phyloP scores from a whole-genome alignment of 2,329 filamentous ascomycete genomes.

The Stenocarpella maydis region DNA sequence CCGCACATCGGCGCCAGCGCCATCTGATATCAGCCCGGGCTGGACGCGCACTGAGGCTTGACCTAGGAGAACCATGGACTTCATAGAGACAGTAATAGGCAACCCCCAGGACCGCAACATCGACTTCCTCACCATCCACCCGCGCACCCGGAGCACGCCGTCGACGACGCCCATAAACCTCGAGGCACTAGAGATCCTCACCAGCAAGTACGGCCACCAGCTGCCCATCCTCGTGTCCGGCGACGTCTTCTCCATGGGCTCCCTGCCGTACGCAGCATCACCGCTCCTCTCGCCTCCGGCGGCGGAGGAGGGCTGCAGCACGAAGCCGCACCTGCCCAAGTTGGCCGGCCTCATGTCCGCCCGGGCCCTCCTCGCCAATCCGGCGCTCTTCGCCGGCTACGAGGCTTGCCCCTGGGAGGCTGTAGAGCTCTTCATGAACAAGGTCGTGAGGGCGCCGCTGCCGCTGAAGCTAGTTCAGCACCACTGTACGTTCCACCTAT shows the following conservation, averaged over 20 bases:
- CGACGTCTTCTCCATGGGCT: conserved; percentile 68
- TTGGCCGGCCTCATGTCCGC: conserved; percentile 75
- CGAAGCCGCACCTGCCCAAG: conserved; percentile 49
- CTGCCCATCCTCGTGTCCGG: conserved; percentile 74
- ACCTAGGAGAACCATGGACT: conserved; percentile 63
- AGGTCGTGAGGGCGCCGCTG: conserved; percentile 64
- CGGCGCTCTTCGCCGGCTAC: conserved; percentile 68
- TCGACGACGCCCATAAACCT: conserved; percentile 68
- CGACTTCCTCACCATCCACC: conserved; percentile 76
- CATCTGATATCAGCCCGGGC: background rate
- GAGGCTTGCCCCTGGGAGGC: conserved; percentile 68
- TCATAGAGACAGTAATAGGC: conserved; percentile 68
- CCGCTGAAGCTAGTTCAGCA: conserved; percentile 71
- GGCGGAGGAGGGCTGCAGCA: conserved; percentile 40
- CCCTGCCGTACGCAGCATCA: conserved; percentile 55
- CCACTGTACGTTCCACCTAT: conserved; percentile 49
- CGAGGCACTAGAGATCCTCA: conserved; percentile 66
- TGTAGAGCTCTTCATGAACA: conserved; percentile 68
- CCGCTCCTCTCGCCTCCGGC: conserved; percentile 40
- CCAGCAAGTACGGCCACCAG: conserved; percentile 58
- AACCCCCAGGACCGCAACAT: conserved; percentile 60
- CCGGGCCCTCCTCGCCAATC: conserved; percentile 72
- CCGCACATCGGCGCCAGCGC: background rate
- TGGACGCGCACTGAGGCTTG: background rate
- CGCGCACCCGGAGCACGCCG: conserved; percentile 67